Evolutionary conservation across 495 filamentous ascomycete genomes (phyloP).

Genomic region (Aspergillus funiculosus): DNA sequence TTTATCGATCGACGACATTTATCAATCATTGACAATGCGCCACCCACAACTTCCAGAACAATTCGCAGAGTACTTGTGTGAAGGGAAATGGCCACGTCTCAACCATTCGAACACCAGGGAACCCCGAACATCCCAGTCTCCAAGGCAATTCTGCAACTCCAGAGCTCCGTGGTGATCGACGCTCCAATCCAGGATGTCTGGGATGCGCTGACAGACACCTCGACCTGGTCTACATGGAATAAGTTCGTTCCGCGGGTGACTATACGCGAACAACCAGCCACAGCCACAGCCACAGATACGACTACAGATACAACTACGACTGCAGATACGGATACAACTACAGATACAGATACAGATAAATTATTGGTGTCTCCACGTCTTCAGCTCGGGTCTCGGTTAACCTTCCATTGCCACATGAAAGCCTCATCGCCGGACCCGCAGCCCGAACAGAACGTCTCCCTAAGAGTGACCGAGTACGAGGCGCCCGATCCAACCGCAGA

Average conservation of each 20-base stretch:
- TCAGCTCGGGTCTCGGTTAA: slow-evolving; percentile 32
- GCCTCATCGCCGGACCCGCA: slow-evolving; percentile 28
- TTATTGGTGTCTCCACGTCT: slow-evolving; percentile 30
- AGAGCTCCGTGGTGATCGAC: slow-evolving; percentile 32
- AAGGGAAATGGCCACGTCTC: slow-evolving; percentile 4
- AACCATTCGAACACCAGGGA: slow-evolving; percentile 18
- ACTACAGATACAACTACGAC: not conserved
- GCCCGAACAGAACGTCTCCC: slow-evolving; percentile 19
- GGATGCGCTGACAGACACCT: slow-evolving; percentile 34
- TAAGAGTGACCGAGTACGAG: slow-evolving; percentile 27
- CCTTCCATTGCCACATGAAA: slow-evolving; percentile 43
- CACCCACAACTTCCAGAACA: not conserved
- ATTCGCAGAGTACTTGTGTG: too few species aligned
- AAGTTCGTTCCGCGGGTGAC: slow-evolving; percentile 38
- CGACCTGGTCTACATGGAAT: slow-evolving; percentile 43
- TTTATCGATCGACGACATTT: too few species aligned
- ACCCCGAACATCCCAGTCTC: slow-evolving; percentile 32
- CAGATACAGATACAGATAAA: not conserved
- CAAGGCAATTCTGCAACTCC: slow-evolving; percentile 28
- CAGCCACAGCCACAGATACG: not conserved
- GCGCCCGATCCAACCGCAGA: slow-evolving; percentile 21
- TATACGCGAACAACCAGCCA: slow-evolving; percentile 32
- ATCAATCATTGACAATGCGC: too few species aligned
- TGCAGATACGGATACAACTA: not conserved
- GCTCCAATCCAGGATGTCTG: slow-evolving; percentile 33